phyloP scores from a whole-genome alignment of 2,329 filamentous ascomycete genomes.

The Sporothrix brunneoviolacea region DNA sequence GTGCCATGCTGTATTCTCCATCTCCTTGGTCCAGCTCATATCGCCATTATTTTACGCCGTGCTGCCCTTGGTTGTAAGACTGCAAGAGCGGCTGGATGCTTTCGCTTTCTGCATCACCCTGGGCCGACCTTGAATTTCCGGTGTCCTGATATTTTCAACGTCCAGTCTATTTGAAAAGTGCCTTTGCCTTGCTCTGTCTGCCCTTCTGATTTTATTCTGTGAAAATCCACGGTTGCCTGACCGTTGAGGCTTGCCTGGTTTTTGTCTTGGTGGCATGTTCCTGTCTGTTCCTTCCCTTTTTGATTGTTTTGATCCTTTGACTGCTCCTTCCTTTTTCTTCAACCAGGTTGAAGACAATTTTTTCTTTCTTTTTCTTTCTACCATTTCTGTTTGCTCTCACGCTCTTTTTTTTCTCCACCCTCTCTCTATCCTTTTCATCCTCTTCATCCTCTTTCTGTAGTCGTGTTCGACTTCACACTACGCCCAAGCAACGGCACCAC shows the following conservation, averaged over 20 bases:
- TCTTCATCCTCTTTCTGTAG: neutral
- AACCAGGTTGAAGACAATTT: no score
- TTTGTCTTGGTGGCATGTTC: neutral
- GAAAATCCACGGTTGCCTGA: no score
- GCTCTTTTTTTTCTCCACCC: neutral
- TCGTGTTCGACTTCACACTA: neutral
- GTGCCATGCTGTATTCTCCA: neutral
- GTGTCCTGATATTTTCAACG: neutral
- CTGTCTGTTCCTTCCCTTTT: slow-evolving; percentile 14
- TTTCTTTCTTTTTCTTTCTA: neutral
- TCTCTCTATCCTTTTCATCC: neutral
- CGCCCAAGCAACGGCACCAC: neutral
- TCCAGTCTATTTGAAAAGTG: neutral
- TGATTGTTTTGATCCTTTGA: slow-evolving; percentile 6
- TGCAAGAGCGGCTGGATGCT: neutral
- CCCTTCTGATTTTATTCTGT: no score
- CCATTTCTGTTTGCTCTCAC: neutral
- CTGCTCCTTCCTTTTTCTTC: slow-evolving; percentile 14
- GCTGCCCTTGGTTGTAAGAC: neutral
- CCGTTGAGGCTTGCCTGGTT: no score
- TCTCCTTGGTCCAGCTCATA: neutral
- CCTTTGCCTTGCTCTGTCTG: neutral
- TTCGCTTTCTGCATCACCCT: slow-evolving; percentile 14
- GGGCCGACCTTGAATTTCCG: slow-evolving; percentile 11
- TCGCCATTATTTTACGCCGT: neutral